Conservation (phyloP, 441 rosid genomes). For the Gossypium davidsonii region DNA sequence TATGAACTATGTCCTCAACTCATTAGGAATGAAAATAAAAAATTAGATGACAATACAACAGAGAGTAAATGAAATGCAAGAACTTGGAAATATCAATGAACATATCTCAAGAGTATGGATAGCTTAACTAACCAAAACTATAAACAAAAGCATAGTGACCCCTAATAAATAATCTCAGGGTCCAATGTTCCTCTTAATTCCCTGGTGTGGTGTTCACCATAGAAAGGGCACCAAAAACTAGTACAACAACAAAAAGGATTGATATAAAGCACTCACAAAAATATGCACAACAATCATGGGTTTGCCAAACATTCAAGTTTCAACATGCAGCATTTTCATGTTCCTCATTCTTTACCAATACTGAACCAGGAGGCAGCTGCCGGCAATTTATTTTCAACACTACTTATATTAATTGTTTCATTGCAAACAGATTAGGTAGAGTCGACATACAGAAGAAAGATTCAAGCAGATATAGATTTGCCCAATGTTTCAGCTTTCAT, state of each 20-base stretch:
- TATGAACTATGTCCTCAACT: too few relatives aligned
- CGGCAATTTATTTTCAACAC: neutral
- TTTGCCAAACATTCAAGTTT: neutral
- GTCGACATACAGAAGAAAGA: neutral
- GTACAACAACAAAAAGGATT: too few relatives aligned
- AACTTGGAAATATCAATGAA: too few relatives aligned
- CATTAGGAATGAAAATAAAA: too few relatives aligned
- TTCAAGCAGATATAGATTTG: neutral
- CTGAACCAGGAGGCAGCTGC: neutral
- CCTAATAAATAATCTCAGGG: too few relatives aligned
- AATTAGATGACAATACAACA: too few relatives aligned
- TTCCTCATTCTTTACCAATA: neutral
- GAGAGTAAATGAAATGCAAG: too few relatives aligned
- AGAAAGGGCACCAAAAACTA: neutral
- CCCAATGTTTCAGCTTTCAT: neutral
- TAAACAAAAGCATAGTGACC: too few relatives aligned
- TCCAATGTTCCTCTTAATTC: too few relatives aligned
- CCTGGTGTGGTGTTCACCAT: too few relatives aligned
- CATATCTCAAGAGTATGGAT: too few relatives aligned
- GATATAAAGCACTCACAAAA: neutral
- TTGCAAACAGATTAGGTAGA: neutral
- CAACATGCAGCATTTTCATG: neutral
- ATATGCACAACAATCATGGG: neutral
- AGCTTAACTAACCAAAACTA: too few relatives aligned
- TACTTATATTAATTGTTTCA: neutral